Conservation (phyloP, 163 green algal genomes). For the Volvox carteri region DNA sequence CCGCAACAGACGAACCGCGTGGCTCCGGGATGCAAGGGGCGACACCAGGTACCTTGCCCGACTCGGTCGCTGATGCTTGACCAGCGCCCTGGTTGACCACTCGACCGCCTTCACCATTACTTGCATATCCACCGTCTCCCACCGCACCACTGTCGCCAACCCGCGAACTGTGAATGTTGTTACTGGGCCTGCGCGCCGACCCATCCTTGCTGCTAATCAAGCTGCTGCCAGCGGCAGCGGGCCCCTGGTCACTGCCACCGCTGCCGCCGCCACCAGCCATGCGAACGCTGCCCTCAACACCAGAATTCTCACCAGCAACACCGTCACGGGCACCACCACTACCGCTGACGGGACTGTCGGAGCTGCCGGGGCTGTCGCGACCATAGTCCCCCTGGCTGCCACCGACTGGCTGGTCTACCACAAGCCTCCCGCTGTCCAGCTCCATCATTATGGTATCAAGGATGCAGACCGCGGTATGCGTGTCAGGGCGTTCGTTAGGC, state of each 20-base stretch:
- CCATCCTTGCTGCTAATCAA: neutral
- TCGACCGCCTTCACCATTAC: neutral
- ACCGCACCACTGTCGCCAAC: neutral
- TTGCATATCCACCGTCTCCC: too few species aligned
- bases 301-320: neutral
- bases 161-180: neutral
- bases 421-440: neutral
- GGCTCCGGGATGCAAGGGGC: neutral
- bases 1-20: neutral
- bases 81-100: too few species aligned
- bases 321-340: neutral
- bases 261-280: neutral
- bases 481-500: slow-evolving; percentile 6
- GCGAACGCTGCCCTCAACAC: neutral
- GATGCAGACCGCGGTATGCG: neutral
- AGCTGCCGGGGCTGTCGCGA: neutral
- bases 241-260: neutral
- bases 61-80: too few species aligned
- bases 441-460: neutral
- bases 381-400: neutral
- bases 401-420: neutral
- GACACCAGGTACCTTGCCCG: too few species aligned
- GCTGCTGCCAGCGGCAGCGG: neutral
- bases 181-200: too few species aligned
- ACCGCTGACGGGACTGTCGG: neutral